A percentile compares a stretch with the other conserved stretches of the same genome.
Conservation (phyloP, 257 asterid genomes). For the Cynanchum wilfordii region DNA sequence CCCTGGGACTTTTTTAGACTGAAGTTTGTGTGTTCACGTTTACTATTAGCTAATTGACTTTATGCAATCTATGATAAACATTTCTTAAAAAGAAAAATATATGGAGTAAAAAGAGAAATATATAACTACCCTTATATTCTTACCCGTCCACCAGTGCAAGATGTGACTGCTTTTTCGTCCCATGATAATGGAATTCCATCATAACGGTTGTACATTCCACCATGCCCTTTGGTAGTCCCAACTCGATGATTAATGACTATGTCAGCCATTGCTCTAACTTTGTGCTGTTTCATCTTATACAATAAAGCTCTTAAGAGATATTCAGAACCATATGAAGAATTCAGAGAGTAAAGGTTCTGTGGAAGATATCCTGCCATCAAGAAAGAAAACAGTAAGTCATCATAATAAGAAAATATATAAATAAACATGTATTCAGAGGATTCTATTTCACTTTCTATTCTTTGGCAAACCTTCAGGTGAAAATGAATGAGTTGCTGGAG, state of each 20-base stretch:
- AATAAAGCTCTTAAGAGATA: conserved; percentile 63
- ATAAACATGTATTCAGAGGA: not conserved
- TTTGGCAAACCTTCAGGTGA: conserved; percentile 67
- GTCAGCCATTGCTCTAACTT: conserved; percentile 94
- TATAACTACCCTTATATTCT: conserved; percentile 10
- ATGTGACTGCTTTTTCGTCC: conserved; percentile 89
- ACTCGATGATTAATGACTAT: conserved; percentile 91
- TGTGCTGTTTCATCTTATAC: conserved; percentile 72
- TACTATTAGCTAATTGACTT: not conserved
- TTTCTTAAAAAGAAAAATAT: not conserved
- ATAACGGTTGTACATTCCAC: conserved; percentile 87
- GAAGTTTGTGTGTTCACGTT: not conserved
- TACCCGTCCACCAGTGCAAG: conserved; percentile 94
- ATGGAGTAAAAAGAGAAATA: not conserved
- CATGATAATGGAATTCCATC: conserved; percentile 89
- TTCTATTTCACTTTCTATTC: not conserved
- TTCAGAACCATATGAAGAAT: conserved; percentile 88
- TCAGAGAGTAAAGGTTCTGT: conserved; percentile 76
- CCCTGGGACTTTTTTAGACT: not conserved
- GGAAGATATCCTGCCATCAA: conserved; percentile 75
- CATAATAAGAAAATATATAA: not conserved
- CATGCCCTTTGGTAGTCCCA: conserved; percentile 83
- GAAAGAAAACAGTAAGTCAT: conserved; percentile 15
- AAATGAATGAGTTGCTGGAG: conserved; percentile 73
- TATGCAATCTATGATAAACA: not conserved